A percentile compares a stretch with the other conserved stretches of the same genome.
Evolutionary conservation across 1,139 yeast genomes (phyloP).

Genomic region (Candida smagusa): DNA sequence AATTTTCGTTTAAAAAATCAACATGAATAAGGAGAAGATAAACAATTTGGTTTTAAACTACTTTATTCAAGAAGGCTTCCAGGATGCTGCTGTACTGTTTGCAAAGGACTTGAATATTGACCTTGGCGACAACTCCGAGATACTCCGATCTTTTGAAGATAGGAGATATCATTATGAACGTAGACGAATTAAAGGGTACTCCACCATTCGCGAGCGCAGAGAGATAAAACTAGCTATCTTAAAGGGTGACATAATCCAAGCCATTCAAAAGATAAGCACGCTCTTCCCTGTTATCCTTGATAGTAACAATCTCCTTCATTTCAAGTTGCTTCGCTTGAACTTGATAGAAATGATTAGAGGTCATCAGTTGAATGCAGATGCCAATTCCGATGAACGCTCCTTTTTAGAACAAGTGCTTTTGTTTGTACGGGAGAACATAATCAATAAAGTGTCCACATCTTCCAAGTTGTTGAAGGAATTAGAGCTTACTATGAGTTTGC

Average conservation of each 20-base stretch:
- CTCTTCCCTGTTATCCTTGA: slow-evolving; percentile 56
- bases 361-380: slow-evolving; percentile 30
- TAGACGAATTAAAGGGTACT: slow-evolving; percentile 30
- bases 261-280: slow-evolving; percentile 44
- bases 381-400: slow-evolving; percentile 28
- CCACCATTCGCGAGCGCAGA: slow-evolving; percentile 47
- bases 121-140: slow-evolving; percentile 7
- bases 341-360: slow-evolving; percentile 61
- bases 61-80: slow-evolving; percentile 57
- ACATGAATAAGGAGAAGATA: slow-evolving; percentile 29
- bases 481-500: slow-evolving; percentile 67
- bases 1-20: not conserved
- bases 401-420: slow-evolving; percentile 56
- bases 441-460: slow-evolving; percentile 54
- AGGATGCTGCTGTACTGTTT: slow-evolving; percentile 48
- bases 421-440: slow-evolving; percentile 60
- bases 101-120: slow-evolving; percentile 40
- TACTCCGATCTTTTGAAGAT: not conserved
- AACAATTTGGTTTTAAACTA: slow-evolving; percentile 51
- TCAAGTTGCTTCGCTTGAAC: slow-evolving; percentile 57
- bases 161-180: not conserved
- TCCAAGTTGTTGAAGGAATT: slow-evolving; percentile 54
- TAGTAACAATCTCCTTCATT: slow-evolving; percentile 55
- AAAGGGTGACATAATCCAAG: slow-evolving; percentile 47
- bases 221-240: slow-evolving; percentile 48